A percentile compares a stretch with the other conserved stretches of the same genome.
These are phyloP conservation scores for Penicillium bialowiezense DNA, from an alignment of 495 filamentous ascomycete genomes.

Conservation along the genomic window DNA sequence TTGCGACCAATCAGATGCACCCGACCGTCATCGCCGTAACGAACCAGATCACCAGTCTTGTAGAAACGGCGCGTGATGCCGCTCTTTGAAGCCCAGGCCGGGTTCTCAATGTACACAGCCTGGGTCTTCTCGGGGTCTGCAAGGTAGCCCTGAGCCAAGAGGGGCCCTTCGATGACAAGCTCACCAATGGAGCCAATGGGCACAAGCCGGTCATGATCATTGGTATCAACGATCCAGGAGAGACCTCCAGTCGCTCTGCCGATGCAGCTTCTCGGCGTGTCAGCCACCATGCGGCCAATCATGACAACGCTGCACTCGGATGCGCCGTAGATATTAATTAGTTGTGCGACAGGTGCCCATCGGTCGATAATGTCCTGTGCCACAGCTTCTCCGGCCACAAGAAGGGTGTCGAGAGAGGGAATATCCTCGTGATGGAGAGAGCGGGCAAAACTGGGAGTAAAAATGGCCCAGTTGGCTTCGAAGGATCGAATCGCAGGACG, in stretches of 20 bases:
- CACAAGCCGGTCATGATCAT: constrained; percentile 28
- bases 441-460: constrained; percentile 28
- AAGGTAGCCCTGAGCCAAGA: constrained; percentile 31
- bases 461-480: constrained; percentile 23
- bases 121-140: constrained; percentile 15
- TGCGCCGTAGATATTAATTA: constrained; percentile 22
- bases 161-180: constrained; percentile 28
- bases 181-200: constrained; percentile 42
- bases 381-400: constrained; percentile 20
- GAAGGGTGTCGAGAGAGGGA: constrained; percentile 19
- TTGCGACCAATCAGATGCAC: constrained; percentile 2
- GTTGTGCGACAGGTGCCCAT: neutral
- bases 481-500: constrained; percentile 19
- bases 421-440: constrained; percentile 27
- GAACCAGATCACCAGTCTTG: constrained; percentile 11
- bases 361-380: neutral
- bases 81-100: constrained; percentile 27
- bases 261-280: constrained; percentile 14
- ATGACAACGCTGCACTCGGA: constrained; percentile 27
- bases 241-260: constrained; percentile 11
- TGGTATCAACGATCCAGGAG: constrained; percentile 38
- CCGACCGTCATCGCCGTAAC: neutral
- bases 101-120: constrained; percentile 11
- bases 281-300: constrained; percentile 9
- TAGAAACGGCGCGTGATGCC: neutral